These are phyloP conservation scores for Bruguiera parviflora DNA, from an alignment of 345 rosid species.

Conservation along the genomic window DNA sequence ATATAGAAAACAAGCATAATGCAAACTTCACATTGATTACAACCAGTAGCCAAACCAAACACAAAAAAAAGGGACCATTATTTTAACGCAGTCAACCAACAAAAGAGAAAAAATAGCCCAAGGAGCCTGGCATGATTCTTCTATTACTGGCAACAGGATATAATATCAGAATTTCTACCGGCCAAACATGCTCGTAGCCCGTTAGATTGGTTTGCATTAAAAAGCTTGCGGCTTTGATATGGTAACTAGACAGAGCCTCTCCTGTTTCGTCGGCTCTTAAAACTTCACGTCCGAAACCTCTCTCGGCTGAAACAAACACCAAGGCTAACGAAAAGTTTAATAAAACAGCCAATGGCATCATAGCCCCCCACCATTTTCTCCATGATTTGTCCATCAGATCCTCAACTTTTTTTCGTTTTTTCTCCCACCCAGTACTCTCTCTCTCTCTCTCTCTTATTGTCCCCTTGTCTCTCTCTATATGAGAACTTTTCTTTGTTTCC, in stretches of 20 bases:
- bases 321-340: conserved; percentile 41
- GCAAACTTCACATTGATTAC: too few species aligned
- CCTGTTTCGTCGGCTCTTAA: conserved; percentile 10
- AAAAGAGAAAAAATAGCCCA: neutral
- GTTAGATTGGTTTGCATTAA: conserved; percentile 45
- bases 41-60: neutral
- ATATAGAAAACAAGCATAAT: neutral
- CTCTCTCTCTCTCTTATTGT: neutral
- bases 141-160: too few species aligned
- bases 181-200: conserved; percentile 73
- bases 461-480: too few species aligned
- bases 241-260: conserved; percentile 28
- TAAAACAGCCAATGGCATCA: conserved; percentile 31
- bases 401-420: neutral
- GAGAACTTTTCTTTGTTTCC: too few species aligned
- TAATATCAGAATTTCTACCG: conserved; percentile 29
- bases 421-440: neutral
- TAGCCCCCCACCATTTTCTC: conserved; percentile 32
- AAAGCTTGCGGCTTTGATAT: conserved; percentile 28
- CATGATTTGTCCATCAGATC: conserved; percentile 43
- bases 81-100: neutral
- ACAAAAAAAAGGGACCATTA: neutral
- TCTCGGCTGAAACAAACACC: conserved; percentile 51
- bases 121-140: too few species aligned
- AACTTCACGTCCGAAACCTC: conserved; percentile 36